A percentile compares a stretch with the other conserved stretches of the same genome.
These are phyloP conservation scores for Fraxinus dipetala DNA, from an alignment of 305 asterid genomes.

Conservation along the genomic window DNA sequence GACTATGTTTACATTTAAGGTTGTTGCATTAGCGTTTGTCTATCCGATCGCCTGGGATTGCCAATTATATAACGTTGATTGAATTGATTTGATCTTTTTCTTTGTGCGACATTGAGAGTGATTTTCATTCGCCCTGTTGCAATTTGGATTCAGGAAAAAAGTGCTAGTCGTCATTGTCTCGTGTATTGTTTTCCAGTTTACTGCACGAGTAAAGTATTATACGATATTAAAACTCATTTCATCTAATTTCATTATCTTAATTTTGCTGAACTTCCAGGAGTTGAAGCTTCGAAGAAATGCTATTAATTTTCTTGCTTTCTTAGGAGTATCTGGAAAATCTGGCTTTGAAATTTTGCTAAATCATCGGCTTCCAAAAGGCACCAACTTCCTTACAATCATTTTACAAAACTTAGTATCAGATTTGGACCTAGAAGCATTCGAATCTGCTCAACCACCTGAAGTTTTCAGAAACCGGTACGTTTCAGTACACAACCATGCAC, in stretches of 20 bases:
- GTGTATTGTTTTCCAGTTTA: not conserved
- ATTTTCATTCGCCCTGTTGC: slow-evolving; percentile 12
- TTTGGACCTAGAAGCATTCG: slow-evolving; percentile 56
- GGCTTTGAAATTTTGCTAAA: slow-evolving; percentile 66
- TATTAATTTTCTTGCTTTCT: slow-evolving; percentile 71
- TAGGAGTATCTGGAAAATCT: slow-evolving; percentile 67
- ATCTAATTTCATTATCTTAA: slow-evolving; percentile 9
- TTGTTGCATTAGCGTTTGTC: not conserved
- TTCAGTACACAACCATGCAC: slow-evolving; percentile 6
- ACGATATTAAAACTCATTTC: not conserved
- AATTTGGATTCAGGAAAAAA: not conserved
- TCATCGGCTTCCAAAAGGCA: slow-evolving; percentile 49
- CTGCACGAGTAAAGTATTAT: not conserved
- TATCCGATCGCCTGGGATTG: not conserved
- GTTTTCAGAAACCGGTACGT: slow-evolving; percentile 65
- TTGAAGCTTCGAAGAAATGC: slow-evolving; percentile 81
- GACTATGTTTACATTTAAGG: not conserved
- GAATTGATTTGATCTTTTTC: not conserved
- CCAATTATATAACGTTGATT: slow-evolving; percentile 2
- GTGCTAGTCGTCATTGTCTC: not conserved
- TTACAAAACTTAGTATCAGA: slow-evolving; percentile 64
- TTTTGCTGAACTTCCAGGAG: slow-evolving; percentile 54
- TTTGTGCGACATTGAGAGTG: not conserved
- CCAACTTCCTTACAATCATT: slow-evolving; percentile 57
- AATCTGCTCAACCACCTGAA: slow-evolving; percentile 45